phyloP scores from a whole-genome alignment of 2,329 filamentous ascomycete species.

The Beauveria varroae region DNA sequence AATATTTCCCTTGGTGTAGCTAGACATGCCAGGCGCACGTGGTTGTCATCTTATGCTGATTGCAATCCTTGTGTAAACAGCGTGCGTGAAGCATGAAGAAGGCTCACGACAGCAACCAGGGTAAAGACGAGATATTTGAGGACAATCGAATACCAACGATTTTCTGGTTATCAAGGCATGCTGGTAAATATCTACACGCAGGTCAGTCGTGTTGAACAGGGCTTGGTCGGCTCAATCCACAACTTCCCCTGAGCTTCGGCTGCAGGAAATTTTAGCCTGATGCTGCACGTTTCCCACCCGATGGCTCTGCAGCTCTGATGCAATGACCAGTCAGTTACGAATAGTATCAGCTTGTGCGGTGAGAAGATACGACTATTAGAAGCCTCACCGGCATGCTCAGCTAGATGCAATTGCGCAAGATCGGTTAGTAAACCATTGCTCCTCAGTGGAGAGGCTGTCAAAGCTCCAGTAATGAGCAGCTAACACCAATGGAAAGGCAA shows the following conservation, averaged over 20 bases:
- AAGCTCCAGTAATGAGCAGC: constrained; percentile 1
- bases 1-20: too few species aligned
- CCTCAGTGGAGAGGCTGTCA: neutral
- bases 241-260: neutral
- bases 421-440: neutral
- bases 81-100: neutral
- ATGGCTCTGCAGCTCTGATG: neutral
- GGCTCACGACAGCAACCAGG: neutral
- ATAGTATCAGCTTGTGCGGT: neutral
- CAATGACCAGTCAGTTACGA: neutral
- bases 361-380: neutral
- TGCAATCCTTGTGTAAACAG: neutral
- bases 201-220: neutral
- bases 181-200: neutral
- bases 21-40: too few species aligned
- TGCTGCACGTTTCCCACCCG: neutral
- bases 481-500: neutral
- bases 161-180: too few species aligned
- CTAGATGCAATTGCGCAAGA: neutral
- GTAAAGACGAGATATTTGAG: neutral
- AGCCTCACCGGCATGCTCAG: neutral
- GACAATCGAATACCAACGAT: neutral
- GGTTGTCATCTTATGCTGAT: neutral
- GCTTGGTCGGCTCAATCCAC: neutral
- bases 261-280: neutral